Evolutionary conservation across 192 early-diverging fungal genomes (phyloP).

Genomic region (Dispira simplex): DNA sequence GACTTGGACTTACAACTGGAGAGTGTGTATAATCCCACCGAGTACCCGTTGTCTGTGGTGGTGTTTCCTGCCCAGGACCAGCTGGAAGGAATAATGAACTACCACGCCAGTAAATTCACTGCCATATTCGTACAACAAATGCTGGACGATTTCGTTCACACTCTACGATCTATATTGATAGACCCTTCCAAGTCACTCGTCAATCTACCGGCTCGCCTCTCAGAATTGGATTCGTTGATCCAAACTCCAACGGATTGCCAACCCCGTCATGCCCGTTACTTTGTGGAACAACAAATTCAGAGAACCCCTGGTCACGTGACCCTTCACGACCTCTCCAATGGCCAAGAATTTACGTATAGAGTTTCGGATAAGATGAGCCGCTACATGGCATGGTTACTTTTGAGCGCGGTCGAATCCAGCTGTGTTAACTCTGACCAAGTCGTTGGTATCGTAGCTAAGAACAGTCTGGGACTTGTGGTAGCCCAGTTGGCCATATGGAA

Average conservation of each 20-base stretch:
- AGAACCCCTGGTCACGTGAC: background rate
- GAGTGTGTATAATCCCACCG: background rate
- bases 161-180: background rate
- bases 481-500: slow-evolving; percentile 4
- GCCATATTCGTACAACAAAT: background rate
- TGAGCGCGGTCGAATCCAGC: background rate
- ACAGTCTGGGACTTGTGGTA: background rate
- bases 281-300: background rate
- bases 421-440: background rate
- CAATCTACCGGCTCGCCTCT: background rate
- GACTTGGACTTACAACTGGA: background rate
- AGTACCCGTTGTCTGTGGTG: background rate
- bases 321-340: background rate
- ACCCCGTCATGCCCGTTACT: background rate
- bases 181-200: background rate
- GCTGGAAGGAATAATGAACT: background rate
- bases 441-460: background rate
- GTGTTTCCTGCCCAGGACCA: background rate
- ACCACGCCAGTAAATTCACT: background rate
- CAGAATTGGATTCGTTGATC: background rate
- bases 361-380: background rate
- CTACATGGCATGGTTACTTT: background rate
- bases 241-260: background rate
- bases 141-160: background rate
- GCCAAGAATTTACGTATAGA: background rate